Evolutionary conservation across 257 asterid species (phyloP).

Genomic region (Coffea canephora): DNA sequence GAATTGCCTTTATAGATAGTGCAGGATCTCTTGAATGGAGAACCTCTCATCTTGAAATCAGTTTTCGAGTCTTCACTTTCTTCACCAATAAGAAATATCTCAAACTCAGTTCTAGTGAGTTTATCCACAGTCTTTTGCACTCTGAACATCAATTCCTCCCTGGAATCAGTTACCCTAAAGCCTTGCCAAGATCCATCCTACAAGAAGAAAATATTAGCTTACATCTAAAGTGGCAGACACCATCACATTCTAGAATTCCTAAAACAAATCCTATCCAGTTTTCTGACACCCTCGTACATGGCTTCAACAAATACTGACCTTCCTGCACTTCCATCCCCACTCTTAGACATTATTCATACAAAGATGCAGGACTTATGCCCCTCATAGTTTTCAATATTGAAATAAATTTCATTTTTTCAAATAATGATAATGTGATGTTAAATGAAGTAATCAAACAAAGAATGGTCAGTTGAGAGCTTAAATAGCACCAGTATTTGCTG

Average conservation of each 20-base stretch:
- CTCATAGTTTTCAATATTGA: background rate
- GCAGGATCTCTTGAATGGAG: conserved; percentile 82
- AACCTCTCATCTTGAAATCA: conserved; percentile 77
- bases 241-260: background rate
- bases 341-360: background rate
- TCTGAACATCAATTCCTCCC: conserved; percentile 46
- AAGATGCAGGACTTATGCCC: background rate
- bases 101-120: conserved; percentile 51
- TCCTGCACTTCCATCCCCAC: background rate
- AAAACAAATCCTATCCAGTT: conserved; percentile 7
- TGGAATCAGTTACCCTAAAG: conserved; percentile 40
- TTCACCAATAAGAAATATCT: conserved; percentile 44
- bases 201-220: conserved; percentile 21
- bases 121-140: conserved; percentile 52
- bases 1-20: conserved; percentile 70
- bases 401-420: background rate
- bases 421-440: background rate
- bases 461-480: background rate
- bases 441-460: background rate
- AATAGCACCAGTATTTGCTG: background rate
- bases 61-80: conserved; percentile 39
- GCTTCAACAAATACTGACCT: background rate
- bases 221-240: conserved; percentile 8
- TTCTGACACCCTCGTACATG: background rate
- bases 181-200: conserved; percentile 75